phyloP scores from a whole-genome alignment of 2,329 filamentous ascomycete species.

The Fusarium chuoi region DNA sequence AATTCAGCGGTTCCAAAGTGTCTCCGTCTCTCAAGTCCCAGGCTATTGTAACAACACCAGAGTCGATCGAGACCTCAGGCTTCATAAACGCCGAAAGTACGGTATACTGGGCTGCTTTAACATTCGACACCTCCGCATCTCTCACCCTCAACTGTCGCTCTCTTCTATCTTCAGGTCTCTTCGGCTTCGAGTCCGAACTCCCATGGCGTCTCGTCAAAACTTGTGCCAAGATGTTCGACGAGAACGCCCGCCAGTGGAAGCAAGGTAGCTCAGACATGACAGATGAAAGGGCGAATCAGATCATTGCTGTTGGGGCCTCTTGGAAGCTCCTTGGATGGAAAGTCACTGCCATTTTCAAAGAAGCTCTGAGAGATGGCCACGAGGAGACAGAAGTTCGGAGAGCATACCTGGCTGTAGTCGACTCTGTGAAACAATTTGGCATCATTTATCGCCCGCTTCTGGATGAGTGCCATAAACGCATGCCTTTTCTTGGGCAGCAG shows the following conservation, averaged over 20 bases:
- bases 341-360: slow-evolving; percentile 47
- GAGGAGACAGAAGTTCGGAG: slow-evolving; percentile 45
- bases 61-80: slow-evolving; percentile 44
- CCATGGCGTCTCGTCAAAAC: slow-evolving; percentile 46
- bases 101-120: slow-evolving; percentile 55
- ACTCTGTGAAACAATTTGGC: slow-evolving; percentile 44
- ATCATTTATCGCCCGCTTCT: slow-evolving; percentile 42
- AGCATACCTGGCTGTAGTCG: slow-evolving; percentile 40
- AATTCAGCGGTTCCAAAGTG: slow-evolving; percentile 55
- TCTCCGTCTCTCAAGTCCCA: slow-evolving; percentile 40
- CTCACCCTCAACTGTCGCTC: slow-evolving; percentile 54
- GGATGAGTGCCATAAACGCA: slow-evolving; percentile 46
- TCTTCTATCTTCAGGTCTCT: slow-evolving; percentile 52
- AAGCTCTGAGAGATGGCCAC: slow-evolving; percentile 47
- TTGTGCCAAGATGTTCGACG: slow-evolving; percentile 45
- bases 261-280: slow-evolving; percentile 42
- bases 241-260: slow-evolving; percentile 42
- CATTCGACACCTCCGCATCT: slow-evolving; percentile 55
- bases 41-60: slow-evolving; percentile 39
- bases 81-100: slow-evolving; percentile 53
- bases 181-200: slow-evolving; percentile 46
- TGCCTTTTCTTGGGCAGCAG: slow-evolving; percentile 47
- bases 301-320: slow-evolving; percentile 42
- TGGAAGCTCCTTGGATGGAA: slow-evolving; percentile 50
- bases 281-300: slow-evolving; percentile 47